Percentiles rank a stretch among this genome's conserved stretches.
Conservation (phyloP, 2,329 filamentous ascomycete species). For the Aspergillus sp. region DNA sequence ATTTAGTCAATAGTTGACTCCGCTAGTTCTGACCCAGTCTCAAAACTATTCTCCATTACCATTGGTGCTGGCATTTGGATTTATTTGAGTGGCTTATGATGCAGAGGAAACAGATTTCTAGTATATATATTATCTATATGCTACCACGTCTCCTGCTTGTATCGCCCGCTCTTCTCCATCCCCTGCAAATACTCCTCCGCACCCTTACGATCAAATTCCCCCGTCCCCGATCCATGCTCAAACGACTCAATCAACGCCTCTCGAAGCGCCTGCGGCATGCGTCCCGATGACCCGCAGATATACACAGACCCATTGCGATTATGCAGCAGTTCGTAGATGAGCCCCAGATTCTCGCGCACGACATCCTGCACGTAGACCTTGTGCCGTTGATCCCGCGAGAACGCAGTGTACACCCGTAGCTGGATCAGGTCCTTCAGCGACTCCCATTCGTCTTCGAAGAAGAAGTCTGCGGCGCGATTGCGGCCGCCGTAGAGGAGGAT, state of each 20-base stretch:
- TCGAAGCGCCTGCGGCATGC: constrained; percentile 63
- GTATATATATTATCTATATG: background rate
- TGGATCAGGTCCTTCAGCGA: constrained; percentile 33
- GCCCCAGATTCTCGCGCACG: constrained; percentile 43
- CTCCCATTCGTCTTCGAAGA: constrained; percentile 71
- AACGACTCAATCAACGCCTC: constrained; percentile 59
- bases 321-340: constrained; percentile 47
- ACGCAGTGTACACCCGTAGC: constrained; percentile 55
- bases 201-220: constrained; percentile 32
- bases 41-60: too few species aligned
- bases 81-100: too few species aligned
- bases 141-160: constrained; percentile 64
- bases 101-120: background rate
- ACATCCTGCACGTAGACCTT: constrained; percentile 63
- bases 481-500: constrained; percentile 80
- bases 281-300: constrained; percentile 52
- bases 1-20: too few species aligned
- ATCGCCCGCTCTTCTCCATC: constrained; percentile 56
- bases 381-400: constrained; percentile 59
- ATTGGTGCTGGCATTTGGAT: too few species aligned
- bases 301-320: constrained; percentile 45
- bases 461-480: constrained; percentile 66
- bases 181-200: constrained; percentile 49
- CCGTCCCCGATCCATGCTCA: constrained; percentile 40
- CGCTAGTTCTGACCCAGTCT: too few species aligned